phyloP scores from a whole-genome alignment of 2,329 filamentous ascomycete genomes.

The Ophiocordyceps camponoti-rufipedis region DNA sequence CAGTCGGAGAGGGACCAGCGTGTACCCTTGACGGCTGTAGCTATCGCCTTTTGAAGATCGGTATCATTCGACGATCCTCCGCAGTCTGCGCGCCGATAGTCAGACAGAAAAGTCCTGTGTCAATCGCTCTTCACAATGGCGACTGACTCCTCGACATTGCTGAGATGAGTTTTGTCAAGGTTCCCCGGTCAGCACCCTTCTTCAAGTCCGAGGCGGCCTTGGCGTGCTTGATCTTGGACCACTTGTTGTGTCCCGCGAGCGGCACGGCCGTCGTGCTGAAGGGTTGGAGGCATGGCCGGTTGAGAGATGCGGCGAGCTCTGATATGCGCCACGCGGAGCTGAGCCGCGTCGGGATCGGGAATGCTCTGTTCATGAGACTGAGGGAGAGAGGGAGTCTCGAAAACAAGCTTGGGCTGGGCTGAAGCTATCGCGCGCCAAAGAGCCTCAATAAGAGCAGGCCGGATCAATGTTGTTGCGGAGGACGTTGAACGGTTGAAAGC shows the following conservation, averaged over 20 bases:
- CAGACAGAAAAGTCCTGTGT: background rate
- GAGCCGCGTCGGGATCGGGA: background rate
- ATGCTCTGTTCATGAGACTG: background rate
- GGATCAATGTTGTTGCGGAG: background rate
- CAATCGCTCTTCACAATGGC: background rate
- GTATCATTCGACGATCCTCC: constrained; percentile 61
- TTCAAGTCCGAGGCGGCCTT: constrained; percentile 73
- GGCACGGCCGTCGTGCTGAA: constrained; percentile 25
- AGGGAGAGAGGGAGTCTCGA: background rate
- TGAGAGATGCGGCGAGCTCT: constrained; percentile 11
- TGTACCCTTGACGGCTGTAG: constrained; percentile 59
- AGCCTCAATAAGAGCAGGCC: background rate
- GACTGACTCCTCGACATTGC: constrained; percentile 51
- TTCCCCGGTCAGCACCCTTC: constrained; percentile 53
- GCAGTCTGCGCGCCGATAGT: constrained; percentile 34
- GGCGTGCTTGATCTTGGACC: constrained; percentile 92
- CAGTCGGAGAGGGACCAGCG: background rate
- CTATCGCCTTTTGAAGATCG: constrained; percentile 53
- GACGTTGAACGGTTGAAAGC: background rate
- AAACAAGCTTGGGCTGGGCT: background rate
- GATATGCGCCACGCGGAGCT: background rate
- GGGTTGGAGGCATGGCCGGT: constrained; percentile 27
- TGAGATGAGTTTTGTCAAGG: constrained; percentile 54
- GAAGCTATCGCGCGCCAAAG: background rate
- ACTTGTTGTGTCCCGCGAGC: constrained; percentile 68